phyloP scores from a whole-genome alignment of 2,329 filamentous ascomycete species.

The Phoma sp. region DNA sequence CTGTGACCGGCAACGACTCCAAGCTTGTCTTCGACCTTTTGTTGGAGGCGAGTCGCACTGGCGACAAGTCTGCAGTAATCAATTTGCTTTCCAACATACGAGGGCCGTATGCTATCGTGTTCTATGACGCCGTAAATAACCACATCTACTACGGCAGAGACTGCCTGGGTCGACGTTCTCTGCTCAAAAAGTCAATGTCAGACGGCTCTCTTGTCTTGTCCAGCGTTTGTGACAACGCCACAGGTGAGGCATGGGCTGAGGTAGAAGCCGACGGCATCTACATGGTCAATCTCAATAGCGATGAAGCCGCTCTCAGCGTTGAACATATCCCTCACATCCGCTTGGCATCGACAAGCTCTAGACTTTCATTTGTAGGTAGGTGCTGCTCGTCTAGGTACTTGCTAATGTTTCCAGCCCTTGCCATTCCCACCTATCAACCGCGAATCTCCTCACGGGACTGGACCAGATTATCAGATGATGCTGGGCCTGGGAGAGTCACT shows the following conservation, averaged over 20 bases:
- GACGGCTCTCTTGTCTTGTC: constrained; percentile 51
- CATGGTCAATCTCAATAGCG: constrained; percentile 62
- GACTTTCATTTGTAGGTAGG: constrained; percentile 45
- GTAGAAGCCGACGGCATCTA: constrained; percentile 87
- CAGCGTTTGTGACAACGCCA: constrained; percentile 47
- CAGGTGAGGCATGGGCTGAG: constrained; percentile 70
- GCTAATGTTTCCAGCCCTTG: constrained; percentile 45
- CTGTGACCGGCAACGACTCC: constrained; percentile 80
- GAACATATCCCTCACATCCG: constrained; percentile 36
- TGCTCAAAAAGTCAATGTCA: constrained; percentile 66
- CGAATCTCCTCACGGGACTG: background rate
- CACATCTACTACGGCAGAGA: constrained; percentile 85
- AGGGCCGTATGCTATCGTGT: constrained; percentile 91
- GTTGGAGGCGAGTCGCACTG: constrained; percentile 33
- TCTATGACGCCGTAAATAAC: constrained; percentile 69
- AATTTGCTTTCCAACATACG: constrained; percentile 37
- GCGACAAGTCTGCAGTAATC: constrained; percentile 24
- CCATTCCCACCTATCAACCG: constrained; percentile 57
- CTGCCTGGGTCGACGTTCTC: constrained; percentile 83
- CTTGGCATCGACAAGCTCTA: constrained; percentile 8
- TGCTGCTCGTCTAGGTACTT: constrained; percentile 16
- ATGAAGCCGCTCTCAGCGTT: background rate
- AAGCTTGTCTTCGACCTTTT: constrained; percentile 71
- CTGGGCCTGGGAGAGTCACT: constrained; percentile 63
- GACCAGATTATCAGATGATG: constrained; percentile 50